phyloP scores from a whole-genome alignment of 176 grass and related monocot species.

The Themeda triandra region DNA sequence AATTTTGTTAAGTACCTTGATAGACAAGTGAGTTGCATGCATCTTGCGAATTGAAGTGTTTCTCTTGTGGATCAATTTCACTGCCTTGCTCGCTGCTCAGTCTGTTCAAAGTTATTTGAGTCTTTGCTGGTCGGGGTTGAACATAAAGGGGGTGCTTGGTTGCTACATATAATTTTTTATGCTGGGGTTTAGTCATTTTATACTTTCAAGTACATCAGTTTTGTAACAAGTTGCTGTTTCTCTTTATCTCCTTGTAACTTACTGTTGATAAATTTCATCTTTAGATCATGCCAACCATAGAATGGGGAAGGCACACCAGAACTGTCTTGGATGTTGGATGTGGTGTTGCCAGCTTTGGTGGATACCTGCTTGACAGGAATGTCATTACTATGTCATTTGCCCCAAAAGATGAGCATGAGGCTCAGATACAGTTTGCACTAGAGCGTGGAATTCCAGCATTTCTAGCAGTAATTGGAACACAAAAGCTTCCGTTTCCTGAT shows the following conservation, averaged over 20 bases:
- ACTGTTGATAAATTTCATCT: neutral
- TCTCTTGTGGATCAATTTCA: slow-evolving; percentile 1
- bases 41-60: neutral
- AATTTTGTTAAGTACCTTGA: neutral
- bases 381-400: slow-evolving; percentile 93
- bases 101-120: neutral
- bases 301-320: slow-evolving; percentile 68
- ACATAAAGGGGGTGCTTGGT: neutral
- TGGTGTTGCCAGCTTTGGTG: slow-evolving; percentile 94
- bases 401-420: slow-evolving; percentile 95
- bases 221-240: neutral
- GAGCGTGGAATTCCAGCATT: slow-evolving; percentile 94
- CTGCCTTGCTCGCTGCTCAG: neutral
- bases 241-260: slow-evolving; percentile 11
- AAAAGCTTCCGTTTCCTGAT: slow-evolving; percentile 80
- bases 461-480: slow-evolving; percentile 79
- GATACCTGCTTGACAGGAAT: slow-evolving; percentile 76
- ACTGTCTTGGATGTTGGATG: slow-evolving; percentile 93
- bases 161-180: slow-evolving; percentile 5
- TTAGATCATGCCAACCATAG: slow-evolving; percentile 66
- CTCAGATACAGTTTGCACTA: slow-evolving; percentile 94
- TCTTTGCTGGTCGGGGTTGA: neutral
- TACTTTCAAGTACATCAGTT: neutral
- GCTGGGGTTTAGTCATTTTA: neutral
- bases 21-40: slow-evolving; percentile 3